Base-by-base conservation (phyloP, 202 grass and related monocot species). In the Panicum virgatum region DNA sequence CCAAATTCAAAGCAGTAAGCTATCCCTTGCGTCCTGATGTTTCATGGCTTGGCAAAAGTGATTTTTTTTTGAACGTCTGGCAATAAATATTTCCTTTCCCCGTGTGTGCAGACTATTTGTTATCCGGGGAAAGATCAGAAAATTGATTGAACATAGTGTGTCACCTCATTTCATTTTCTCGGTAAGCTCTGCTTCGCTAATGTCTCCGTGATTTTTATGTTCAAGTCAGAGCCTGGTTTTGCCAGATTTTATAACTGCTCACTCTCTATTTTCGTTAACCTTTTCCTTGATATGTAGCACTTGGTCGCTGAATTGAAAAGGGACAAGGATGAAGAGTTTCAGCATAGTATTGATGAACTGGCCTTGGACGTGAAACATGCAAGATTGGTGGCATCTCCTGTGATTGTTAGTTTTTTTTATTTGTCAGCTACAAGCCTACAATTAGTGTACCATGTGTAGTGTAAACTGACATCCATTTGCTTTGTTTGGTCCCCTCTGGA, bases 1-100 rank as follows among this genome's bases (percentile, higher is more conserved):
- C 88, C 87, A 89, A 86, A 80, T 62, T 74, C 91, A 62, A 91
- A 61, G 77, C 91, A 91, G 88, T 91, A 86, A 80, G 88, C 44
- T 74, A 68, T 50, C 18, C 44, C 80, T 76, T 65, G 59, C n/a
- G 6, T 54, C 36, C 27, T 53, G 22, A 59, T 56, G 2, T 19
- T 81, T 70, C 60, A 19, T 26, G 63, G 10, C 36, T 82, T 9
- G 39, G 27, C 50, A 65, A 10, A 20, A 25, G 16, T 13, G 29
- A 47, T 46, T 69, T 42, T 46, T 69, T 42, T 62, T 70, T 78
- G 27, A 75, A 29, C 30, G 64, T 72, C 56, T 42, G 23, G 42
- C 52, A 5, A 69, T 7, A 64, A 56, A 30, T 7, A 85, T 63
- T 72, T 73, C 42, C 4, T 20, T 84, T 77, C 30, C 44, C 45